A percentile compares a stretch with the other conserved stretches of the same genome.
Evolutionary conservation across 257 asterid species (phyloP).

Genomic region (Schizonepeta tenuifolia): DNA sequence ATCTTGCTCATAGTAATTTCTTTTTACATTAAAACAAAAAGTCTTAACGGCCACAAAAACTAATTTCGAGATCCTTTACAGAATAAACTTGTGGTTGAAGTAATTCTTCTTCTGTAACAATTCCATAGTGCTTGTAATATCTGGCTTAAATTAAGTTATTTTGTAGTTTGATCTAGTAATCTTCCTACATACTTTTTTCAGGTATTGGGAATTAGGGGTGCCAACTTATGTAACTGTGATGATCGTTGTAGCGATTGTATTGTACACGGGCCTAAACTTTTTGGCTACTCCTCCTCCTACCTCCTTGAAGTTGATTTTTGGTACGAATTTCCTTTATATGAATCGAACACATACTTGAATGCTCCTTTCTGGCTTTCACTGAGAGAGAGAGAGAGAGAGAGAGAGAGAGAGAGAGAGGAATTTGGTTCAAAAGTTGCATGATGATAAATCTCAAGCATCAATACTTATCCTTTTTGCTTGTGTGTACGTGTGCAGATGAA

Average conservation of each 20-base stretch:
- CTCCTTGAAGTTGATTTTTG: conserved; percentile 64
- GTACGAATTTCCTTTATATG: conserved; percentile 36
- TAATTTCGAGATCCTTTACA: neutral
- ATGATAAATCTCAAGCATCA: conserved; percentile 6
- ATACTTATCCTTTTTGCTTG: neutral
- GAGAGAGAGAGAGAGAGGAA: too few species aligned
- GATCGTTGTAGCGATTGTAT: conserved; percentile 53
- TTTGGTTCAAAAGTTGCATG: neutral
- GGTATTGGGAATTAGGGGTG: conserved; percentile 64
- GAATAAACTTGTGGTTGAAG: neutral
- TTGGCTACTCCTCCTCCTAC: conserved; percentile 76
- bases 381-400: too few species aligned
- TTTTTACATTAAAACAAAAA: neutral
- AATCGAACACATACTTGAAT: neutral
- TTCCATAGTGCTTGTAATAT: neutral
- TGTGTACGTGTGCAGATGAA: conserved; percentile 55
- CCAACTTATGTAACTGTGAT: conserved; percentile 64
- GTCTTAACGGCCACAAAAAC: neutral
- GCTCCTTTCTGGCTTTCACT: neutral
- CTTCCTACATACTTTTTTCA: conserved; percentile 29
- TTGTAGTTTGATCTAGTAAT: neutral
- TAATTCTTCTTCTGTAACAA: neutral
- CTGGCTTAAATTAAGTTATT: neutral
- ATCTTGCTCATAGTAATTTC: neutral
- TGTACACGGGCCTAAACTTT: conserved; percentile 66